Percentiles rank a stretch among this genome's conserved stretches.
Evolutionary conservation across 2,329 filamentous ascomycete species (phyloP).

Genomic region (Colletotrichum echinochloae): DNA sequence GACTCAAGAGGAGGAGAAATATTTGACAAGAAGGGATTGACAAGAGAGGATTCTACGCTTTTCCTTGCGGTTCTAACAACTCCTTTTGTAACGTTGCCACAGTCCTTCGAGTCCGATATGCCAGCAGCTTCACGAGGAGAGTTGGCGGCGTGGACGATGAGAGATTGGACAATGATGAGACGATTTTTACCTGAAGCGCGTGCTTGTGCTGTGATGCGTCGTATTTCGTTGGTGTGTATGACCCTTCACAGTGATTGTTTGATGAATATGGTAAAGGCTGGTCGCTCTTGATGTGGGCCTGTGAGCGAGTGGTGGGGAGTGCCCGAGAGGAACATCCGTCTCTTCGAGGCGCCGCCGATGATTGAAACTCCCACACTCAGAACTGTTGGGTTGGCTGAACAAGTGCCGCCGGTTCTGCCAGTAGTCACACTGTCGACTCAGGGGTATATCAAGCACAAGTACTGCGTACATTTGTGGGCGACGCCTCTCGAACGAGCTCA

Average conservation of each 20-base stretch:
- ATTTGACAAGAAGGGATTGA: conserved; percentile 15
- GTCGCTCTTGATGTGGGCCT: too few species aligned
- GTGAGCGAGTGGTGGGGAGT: not conserved
- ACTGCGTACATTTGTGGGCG: not conserved
- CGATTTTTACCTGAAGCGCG: conserved; percentile 24
- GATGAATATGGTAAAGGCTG: not conserved
- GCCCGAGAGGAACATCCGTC: not conserved
- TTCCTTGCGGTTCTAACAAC: conserved; percentile 9
- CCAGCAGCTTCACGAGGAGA: conserved; percentile 20
- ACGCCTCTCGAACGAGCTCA: not conserved
- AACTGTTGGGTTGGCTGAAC: not conserved
- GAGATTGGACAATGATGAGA: conserved; percentile 39
- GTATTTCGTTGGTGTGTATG: not conserved
- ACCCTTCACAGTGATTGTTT: too few species aligned
- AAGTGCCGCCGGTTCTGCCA: too few species aligned
- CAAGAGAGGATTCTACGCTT: not conserved
- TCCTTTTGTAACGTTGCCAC: not conserved
- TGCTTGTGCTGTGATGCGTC: conserved; percentile 1
- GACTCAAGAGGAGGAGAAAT: not conserved
- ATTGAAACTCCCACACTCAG: not conserved
- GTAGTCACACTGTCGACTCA: not conserved
- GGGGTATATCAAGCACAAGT: not conserved
- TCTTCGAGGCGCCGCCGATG: not conserved
- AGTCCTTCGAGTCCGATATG: not conserved
- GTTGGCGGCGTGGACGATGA: not conserved